Conservation (phyloP, 495 filamentous ascomycete species). For the Xylaria cubensis region DNA sequence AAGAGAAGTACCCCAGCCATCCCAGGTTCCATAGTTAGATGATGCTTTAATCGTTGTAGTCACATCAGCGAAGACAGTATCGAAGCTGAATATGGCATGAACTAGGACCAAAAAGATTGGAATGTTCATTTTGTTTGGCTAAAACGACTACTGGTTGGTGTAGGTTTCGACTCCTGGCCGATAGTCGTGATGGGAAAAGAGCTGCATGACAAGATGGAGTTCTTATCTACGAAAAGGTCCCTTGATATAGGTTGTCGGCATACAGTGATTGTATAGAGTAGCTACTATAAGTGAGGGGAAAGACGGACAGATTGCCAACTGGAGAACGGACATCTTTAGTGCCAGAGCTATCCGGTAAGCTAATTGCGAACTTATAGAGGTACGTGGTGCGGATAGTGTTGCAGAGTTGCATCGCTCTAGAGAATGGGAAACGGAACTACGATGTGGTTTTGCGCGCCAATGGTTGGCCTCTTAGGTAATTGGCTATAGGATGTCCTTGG, state of each 20-base stretch:
- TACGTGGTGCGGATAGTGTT: background rate
- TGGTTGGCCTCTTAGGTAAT: background rate
- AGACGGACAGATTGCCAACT: background rate
- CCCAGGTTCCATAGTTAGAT: constrained; percentile 48
- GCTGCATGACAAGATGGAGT: background rate
- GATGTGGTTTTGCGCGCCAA: background rate
- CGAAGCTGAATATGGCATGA: constrained; percentile 4
- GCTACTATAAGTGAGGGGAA: background rate
- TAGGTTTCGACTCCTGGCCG: background rate
- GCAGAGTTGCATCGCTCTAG: background rate
- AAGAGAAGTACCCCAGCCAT: constrained; percentile 50
- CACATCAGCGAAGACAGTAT: constrained; percentile 32
- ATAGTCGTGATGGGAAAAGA: background rate
- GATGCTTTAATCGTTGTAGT: constrained; percentile 42
- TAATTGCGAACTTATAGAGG: background rate
- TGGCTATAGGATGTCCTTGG: background rate
- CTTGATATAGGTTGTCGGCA: background rate
- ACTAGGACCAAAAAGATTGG: background rate
- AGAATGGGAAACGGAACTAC: background rate
- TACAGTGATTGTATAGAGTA: background rate
- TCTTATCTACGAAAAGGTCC: background rate
- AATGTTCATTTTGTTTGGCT: background rate
- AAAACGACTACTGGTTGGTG: background rate
- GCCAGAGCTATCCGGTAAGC: background rate
- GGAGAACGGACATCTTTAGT: background rate